Conservation (phyloP, 2,329 filamentous ascomycete genomes). For the Emmonsiellopsis sp. region DNA sequence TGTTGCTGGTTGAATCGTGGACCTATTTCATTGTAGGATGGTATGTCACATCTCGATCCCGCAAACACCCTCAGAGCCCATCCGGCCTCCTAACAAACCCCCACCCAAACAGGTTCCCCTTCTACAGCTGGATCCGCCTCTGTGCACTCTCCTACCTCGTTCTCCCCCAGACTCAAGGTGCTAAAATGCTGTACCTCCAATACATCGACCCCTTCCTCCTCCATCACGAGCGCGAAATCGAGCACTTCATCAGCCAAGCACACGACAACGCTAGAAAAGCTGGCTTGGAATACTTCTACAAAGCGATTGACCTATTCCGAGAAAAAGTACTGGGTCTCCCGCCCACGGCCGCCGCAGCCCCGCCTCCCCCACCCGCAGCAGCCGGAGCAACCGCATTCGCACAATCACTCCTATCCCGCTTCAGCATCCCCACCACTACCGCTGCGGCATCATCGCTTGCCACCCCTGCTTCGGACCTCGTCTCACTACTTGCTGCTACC, state of each 20-base stretch:
- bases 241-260: conserved; percentile 73
- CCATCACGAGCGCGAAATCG: conserved; percentile 80
- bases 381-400: conserved; percentile 51
- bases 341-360: conserved; percentile 45
- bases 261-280: conserved; percentile 71
- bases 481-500: conserved; percentile 65
- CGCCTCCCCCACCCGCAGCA: conserved; percentile 31
- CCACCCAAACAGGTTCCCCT: conserved; percentile 58
- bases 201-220: conserved; percentile 82
- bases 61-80: not conserved
- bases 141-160: conserved; percentile 87
- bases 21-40: conserved; percentile 78
- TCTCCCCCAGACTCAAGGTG: conserved; percentile 93
- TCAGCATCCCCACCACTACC: conserved; percentile 64
- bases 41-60: conserved; percentile 32
- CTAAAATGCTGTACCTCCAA: conserved; percentile 72
- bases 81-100: not conserved
- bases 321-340: conserved; percentile 72
- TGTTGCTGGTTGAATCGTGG: conserved; percentile 77
- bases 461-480: conserved; percentile 56
- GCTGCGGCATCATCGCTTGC: conserved; percentile 41
- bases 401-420: conserved; percentile 72
- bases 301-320: conserved; percentile 61
- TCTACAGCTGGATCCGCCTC: conserved; percentile 87
- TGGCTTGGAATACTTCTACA: conserved; percentile 66